Base-by-base conservation (phyloP, 164 flowering plant species). In the Aristolochia californica region DNA sequence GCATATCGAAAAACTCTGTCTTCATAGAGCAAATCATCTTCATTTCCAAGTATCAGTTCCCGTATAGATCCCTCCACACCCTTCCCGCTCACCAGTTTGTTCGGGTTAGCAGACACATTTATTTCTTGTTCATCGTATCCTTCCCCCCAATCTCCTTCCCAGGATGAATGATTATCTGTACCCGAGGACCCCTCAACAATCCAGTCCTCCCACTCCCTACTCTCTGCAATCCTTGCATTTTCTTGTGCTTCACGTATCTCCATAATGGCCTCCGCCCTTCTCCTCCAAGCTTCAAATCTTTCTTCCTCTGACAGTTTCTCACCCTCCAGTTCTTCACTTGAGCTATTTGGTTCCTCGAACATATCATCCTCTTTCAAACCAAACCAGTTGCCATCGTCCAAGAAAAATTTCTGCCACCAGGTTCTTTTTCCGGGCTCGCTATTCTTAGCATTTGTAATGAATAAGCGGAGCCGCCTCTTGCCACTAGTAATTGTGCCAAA, bases 201-300 rank as follows among this genome's bases (percentile, higher is more conserved):
- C 97, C 99, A 89, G 57, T 89, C 99, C 72, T 89, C 97, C 99
- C 99, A 94, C 65, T 64, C 77, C 55, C 93, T 71, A 57, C 68
- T 75, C 80, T 84, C 93, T 50, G 78, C 84, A 66, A 84, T 89
- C 77, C 61, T 78, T 71, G 77, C 65, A 64, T 79, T 87, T 48
- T 89, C 85, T 57, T 84, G 95, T 5, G 88, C 96, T 72, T 94
- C 99, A 66, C 95, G 79, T 68, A 94, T 60, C 74, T 89, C 99
- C 9, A 78, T 45, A 43, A 94, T 87, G 0, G 95, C 95, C 81
- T 94, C 97, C 0, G 99, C 99, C 68, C 97, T 76, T 65, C 81
- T 83, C 75, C 67, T 94, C 99, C 99, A 94, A 9, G 85, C 95
- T 74, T 89, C 91, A 66, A 94, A 94, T 64, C 76, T 90, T 21